Percentiles rank a stretch among this genome's conserved stretches.
Evolutionary conservation across 257 asterid genomes (phyloP).

Genomic region (Mentha longifolia): DNA sequence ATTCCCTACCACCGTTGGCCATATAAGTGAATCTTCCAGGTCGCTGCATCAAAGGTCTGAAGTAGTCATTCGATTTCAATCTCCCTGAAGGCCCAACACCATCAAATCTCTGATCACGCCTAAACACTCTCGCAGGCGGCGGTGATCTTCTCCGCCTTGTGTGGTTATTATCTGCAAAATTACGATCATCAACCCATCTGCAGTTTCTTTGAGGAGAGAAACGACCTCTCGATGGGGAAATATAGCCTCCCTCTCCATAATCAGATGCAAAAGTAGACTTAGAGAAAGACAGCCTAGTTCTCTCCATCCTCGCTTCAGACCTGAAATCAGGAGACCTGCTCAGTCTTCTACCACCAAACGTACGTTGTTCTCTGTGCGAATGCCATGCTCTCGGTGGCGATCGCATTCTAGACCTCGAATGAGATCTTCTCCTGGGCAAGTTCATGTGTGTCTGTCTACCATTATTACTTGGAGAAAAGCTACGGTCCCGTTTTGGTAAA

Average conservation of each 20-base stretch:
- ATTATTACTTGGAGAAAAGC: conserved; percentile 50
- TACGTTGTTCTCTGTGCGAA: conserved; percentile 53
- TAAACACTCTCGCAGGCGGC: conserved; percentile 55
- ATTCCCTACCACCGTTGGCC: conserved; percentile 38
- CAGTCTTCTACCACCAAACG: conserved; percentile 45
- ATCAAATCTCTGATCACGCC: conserved; percentile 53
- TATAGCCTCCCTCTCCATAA: conserved; percentile 47
- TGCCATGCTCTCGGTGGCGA: conserved; percentile 83
- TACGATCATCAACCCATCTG: conserved; percentile 55
- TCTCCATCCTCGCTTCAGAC: conserved; percentile 58
- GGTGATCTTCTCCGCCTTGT: conserved; percentile 63
- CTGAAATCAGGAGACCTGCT: conserved; percentile 75
- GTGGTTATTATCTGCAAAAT: conserved; percentile 43
- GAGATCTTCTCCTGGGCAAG: conserved; percentile 55
- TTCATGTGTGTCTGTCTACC: conserved; percentile 45
- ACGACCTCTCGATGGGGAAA: conserved; percentile 60
- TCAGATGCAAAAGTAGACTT: conserved; percentile 59
- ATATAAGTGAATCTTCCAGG: conserved; percentile 46
- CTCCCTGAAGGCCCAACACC: conserved; percentile 44
- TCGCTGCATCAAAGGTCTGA: conserved; percentile 39
- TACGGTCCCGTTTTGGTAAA: conserved; percentile 54
- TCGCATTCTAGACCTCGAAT: conserved; percentile 82
- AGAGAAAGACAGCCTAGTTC: conserved; percentile 48
- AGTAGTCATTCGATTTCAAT: conserved; percentile 51
- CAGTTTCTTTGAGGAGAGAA: conserved; percentile 51